Base-by-base conservation (phyloP, 805 yeast genomes). In the Monosporozyma solicola region DNA sequence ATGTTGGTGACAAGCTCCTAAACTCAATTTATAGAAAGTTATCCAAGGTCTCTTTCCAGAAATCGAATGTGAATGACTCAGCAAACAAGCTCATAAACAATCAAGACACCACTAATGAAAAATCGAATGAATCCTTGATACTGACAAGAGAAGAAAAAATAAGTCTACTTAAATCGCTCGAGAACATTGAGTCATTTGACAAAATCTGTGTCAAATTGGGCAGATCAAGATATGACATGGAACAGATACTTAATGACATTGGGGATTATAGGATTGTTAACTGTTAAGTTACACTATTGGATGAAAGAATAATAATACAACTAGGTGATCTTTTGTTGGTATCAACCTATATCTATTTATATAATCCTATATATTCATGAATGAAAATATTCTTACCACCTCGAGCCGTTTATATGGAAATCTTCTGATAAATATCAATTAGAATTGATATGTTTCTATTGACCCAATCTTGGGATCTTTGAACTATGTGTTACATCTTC, bases 151-250 rank as follows among this genome's bases (percentile, higher is more conserved):
- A 51, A 16, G 61, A 61, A 46, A 67, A 63, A 52, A 47, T 57
- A 4, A 65, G 65, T 11, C 59, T 82, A 47, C 55, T 79, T 2
- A 75, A 74, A 55, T 67, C 80, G 13, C 58, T 84, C 31, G 74
- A 75, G 53, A 77, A 79, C 22, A 75, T 75, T 25, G 83, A 79
- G 50, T 78, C 76, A 56, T 73, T 83, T 57, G 92, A 85, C 60
- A 73, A 79, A 3, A 82, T 88, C 2, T 84, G 92, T 61, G 87
- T 92, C 0, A 85, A 81, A 54, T 70, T 87, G 59, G 79, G 76
- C 48, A 75, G 75, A 61, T 75, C 85, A 9, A 71, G 80, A 47
- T 65, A 64, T 22, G 84, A 83, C 31, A 79, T 85, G 1, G 85
- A 82, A 58, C 61, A 60, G 2, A 51, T 79, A 3, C 54, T 82